phyloP scores from a whole-genome alignment of 2,329 filamentous ascomycete genomes.

The Pleomassaria siparia region DNA sequence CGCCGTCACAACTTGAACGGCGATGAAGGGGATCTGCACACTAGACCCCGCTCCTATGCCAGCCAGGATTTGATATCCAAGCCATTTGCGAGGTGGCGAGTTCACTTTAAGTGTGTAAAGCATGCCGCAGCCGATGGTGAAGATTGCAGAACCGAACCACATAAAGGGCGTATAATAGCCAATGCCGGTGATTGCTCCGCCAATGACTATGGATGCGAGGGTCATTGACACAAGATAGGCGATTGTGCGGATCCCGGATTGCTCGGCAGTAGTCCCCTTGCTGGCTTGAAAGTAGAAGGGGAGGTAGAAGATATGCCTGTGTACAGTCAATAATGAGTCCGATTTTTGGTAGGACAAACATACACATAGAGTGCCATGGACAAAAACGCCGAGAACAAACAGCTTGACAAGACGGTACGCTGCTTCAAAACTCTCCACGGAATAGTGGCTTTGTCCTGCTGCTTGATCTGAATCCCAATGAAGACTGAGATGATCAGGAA shows the following conservation, averaged over 20 bases:
- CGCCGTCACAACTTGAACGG: slow-evolving; percentile 43
- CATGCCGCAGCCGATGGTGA: slow-evolving; percentile 41
- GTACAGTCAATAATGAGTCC: background rate
- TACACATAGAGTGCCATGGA: slow-evolving; percentile 43
- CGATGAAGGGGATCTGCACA: slow-evolving; percentile 49
- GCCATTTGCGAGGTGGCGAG: slow-evolving; percentile 35
- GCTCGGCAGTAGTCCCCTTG: slow-evolving; percentile 43
- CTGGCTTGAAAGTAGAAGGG: slow-evolving; percentile 49
- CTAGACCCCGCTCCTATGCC: slow-evolving; percentile 45
- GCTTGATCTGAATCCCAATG: slow-evolving; percentile 32
- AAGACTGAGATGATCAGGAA: slow-evolving; percentile 52
- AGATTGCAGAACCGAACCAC: slow-evolving; percentile 32
- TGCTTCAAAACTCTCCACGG: slow-evolving; percentile 38
- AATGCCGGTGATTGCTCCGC: slow-evolving; percentile 27
- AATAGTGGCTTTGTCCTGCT: slow-evolving; percentile 35
- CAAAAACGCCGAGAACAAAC: slow-evolving; percentile 37
- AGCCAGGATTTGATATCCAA: slow-evolving; percentile 44
- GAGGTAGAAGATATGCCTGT: slow-evolving; percentile 41
- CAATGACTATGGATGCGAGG: slow-evolving; percentile 27
- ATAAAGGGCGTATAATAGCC: slow-evolving; percentile 43
- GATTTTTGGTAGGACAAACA: too few relatives aligned
- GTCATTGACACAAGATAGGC: slow-evolving; percentile 32
- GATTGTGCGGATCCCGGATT: slow-evolving; percentile 40
- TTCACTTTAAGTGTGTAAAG: slow-evolving; percentile 38
- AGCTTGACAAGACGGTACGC: slow-evolving; percentile 36